Base-by-base conservation (phyloP, 169 alveolate genomes). In the Plasmodium malariae region DNA sequence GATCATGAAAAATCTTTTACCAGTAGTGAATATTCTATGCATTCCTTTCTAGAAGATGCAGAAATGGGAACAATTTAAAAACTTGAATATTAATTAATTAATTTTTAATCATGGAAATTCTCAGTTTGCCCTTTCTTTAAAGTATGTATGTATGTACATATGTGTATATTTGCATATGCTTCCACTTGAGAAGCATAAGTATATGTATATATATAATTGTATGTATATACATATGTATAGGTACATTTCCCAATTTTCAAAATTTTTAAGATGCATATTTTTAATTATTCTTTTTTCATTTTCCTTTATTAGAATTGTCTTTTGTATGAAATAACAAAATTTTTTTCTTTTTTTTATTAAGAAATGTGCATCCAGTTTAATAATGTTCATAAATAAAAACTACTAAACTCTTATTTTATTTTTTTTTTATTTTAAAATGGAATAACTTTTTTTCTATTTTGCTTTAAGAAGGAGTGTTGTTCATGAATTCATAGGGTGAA, bases 1-100 rank as follows among this genome's bases (percentile, higher is more conserved):
- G 24, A 28, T 78, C 67, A 78, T 34, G 89, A 63, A 19, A 78
- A 63, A 37, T 62, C 70, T 24, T 37, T 19, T 21, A 12, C 76
- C 28, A 30, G 26, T 68, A 78, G 89, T 37, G 54, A 54, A 24
- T 63, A 30, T n/a, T 78, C 78, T 59, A 37, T 19, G 17, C 54
- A 26, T 34, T 74, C 88, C 43, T 74, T 74, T 74, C 43, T 74
- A n/a, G 74, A 62, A 12, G 74, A 74, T 28, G 30, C 67, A 62
- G 73, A 60, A 57, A 3, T 59, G 11, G n/a, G 72, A 62, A 28
- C 49, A 21, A 5, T 74, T 55, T 74, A 57, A 57, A 74, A 74
- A 74, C 32, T 34, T 7, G 36, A 59, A 63, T 59, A 59, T 19
- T 12, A 36, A 37, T 51, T 62, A 74, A 34, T 34, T 40, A 14